Evolutionary conservation across 2,329 filamentous ascomycete species (phyloP).

Genomic region (Colletotrichum higginsianum): DNA sequence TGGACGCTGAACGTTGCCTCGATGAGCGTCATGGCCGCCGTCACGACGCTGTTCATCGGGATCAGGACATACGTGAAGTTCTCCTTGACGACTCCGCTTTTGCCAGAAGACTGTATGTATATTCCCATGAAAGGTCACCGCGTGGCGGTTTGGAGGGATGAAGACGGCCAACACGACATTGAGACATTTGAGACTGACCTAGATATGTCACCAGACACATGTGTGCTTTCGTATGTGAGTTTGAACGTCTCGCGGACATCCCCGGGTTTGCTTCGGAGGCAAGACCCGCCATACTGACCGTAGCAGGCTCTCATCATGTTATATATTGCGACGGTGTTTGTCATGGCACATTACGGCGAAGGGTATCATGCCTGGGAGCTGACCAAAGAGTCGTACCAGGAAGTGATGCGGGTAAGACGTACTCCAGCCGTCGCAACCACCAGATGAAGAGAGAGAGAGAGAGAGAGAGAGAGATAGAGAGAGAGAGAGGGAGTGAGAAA

Average conservation of each 20-base stretch:
- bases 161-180: no score
- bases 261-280: no score
- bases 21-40: constrained; percentile 40
- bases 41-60: constrained; percentile 37
- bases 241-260: neutral
- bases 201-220: constrained; percentile 18
- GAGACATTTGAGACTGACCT: constrained; percentile 5
- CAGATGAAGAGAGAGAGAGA: no score
- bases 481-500: no score
- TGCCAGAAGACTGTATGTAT: constrained; percentile 32
- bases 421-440: no score
- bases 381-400: constrained; percentile 36
- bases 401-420: constrained; percentile 42
- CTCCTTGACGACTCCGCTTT: constrained; percentile 18
- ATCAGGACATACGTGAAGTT: constrained; percentile 45
- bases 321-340: constrained; percentile 27
- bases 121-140: neutral
- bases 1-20: constrained; percentile 39
- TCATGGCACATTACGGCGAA: constrained; percentile 46
- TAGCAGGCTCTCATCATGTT: constrained; percentile 14
- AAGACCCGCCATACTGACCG: neutral
- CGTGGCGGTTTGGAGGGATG: no score
- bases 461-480: no score
- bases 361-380: constrained; percentile 47
- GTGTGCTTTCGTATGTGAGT: constrained; percentile 34